Evolutionary conservation across 1,284 basidiomycete genomes (phyloP).

Genomic region (Apiotrichum mycotoxinovorans): DNA sequence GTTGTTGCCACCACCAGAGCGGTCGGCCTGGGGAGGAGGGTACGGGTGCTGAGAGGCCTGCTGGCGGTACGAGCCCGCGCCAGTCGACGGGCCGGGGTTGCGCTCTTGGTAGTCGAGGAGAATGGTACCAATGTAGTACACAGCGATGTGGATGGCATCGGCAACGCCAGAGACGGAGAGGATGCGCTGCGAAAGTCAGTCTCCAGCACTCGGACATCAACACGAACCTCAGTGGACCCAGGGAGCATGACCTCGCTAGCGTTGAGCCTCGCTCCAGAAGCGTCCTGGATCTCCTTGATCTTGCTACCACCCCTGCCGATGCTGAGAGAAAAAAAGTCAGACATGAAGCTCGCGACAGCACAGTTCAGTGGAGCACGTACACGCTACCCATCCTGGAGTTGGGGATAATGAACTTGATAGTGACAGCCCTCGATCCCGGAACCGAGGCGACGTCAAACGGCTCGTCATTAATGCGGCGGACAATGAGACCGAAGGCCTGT

Average conservation of each 20-base stretch:
- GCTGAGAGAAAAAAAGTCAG: constrained; percentile 20
- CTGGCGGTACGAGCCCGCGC: constrained; percentile 45
- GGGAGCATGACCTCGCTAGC: constrained; percentile 98
- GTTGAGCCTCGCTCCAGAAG: constrained; percentile 90
- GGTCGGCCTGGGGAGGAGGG: constrained; percentile 21
- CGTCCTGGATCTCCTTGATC: constrained; percentile 99
- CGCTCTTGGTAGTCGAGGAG: constrained; percentile 92
- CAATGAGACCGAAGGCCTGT: constrained; percentile 97
- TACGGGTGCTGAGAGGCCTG: constrained; percentile 21
- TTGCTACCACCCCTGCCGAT: constrained; percentile 97
- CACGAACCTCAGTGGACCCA: constrained; percentile 86
- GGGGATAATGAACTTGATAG: constrained; percentile 99
- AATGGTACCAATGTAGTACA: constrained; percentile 97
- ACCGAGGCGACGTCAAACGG: constrained; percentile 97
- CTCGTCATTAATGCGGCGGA: constrained; percentile 98
- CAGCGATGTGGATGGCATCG: constrained; percentile 99
- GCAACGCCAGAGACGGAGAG: constrained; percentile 97
- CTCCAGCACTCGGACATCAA: constrained; percentile 10
- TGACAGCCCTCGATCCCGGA: constrained; percentile 94
- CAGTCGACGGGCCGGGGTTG: constrained; percentile 32
- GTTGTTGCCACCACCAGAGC: background rate
- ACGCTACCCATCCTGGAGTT: constrained; percentile 99
- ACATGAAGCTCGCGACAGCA: background rate
- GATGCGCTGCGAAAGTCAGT: constrained; percentile 59
- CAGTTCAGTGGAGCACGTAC: constrained; percentile 28